Conservation (phyloP, 2,329 filamentous ascomycete genomes). For the Xylaria sp. region DNA sequence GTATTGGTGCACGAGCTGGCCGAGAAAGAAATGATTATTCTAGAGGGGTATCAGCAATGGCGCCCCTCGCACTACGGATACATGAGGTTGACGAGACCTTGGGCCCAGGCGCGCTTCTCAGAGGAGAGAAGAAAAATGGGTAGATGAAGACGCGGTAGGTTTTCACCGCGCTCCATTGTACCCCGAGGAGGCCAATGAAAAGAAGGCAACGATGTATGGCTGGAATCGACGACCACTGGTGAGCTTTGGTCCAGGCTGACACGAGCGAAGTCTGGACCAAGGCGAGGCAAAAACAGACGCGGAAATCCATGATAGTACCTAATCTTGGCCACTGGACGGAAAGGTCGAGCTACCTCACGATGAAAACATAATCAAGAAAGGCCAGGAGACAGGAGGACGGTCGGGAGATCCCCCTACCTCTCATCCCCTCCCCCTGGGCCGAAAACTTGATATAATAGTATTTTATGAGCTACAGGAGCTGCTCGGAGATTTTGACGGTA, state of each 20-base stretch:
- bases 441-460: slow-evolving; percentile 6
- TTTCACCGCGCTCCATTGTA: slow-evolving; percentile 15
- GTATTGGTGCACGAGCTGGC: slow-evolving; percentile 21
- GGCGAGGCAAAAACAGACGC: slow-evolving; percentile 13
- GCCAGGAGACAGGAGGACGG: background rate
- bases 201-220: background rate
- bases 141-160: slow-evolving; percentile 18
- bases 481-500: background rate
- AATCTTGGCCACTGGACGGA: background rate
- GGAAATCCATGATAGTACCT: slow-evolving; percentile 12
- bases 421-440: background rate
- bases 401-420: no score
- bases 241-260: slow-evolving; percentile 2
- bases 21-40: slow-evolving; percentile 24
- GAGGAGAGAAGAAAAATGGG: slow-evolving; percentile 14
- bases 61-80: no score
- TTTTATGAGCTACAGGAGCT: slow-evolving; percentile 2
- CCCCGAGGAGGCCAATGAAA: slow-evolving; percentile 5
- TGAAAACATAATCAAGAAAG: background rate
- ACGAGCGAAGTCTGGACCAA: slow-evolving; percentile 3
- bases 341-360: background rate
- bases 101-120: slow-evolving; percentile 15
- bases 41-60: slow-evolving; percentile 3
- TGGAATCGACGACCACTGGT: background rate
- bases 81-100: slow-evolving; percentile 6